Evolutionary conservation across 352 stramenopile genomes (phyloP), one percentile per base, ranked within the genome.

Genomic region (Phytopythium mirpurense): DNA sequence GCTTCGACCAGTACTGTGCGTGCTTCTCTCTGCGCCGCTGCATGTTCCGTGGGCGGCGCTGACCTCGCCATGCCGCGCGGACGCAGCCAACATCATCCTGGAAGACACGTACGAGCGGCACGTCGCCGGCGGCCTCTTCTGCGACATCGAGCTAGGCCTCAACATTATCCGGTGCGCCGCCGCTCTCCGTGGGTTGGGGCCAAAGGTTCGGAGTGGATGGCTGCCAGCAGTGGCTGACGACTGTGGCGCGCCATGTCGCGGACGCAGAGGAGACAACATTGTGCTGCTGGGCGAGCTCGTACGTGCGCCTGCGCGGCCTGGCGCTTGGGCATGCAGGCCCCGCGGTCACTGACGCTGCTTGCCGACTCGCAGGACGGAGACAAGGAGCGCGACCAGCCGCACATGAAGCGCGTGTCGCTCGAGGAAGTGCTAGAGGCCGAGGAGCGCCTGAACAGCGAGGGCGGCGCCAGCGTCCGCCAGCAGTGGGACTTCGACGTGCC

Each of bases 61-160:
- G 29, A 32, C 29, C 5, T 9, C 29, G 29, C 29, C 5, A 5
- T 32, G 29, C 29, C 29, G 5, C 5, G 35, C 15, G 59, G n/a
- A 11, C 55, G 36, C 57, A 94, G 84, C 86, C 24, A 99, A 99
- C 68, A 96, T 98, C 62, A 95, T 99, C 48, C 68, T 99, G 23
- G 87, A 98, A 68, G 90, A 98, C 64, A 98, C 94, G 49, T 96
- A 83, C 67, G 90, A 97, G 66, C 84, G 90, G 59, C 80, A 95
- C 54, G 79, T 95, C 34, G 79, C 87, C 29, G 77, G 76, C 46
- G 76, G 75, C 34, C 78, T 96, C 55, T 98, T 98, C 68, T 95
- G 93, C 37, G 96, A 99, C 60, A 96, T 98, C 54, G 81, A 96
- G 55, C 67, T 98, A 42, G 94, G 94, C 26, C 68, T 99, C n/a